Conservation (phyloP, 2,329 filamentous ascomycete genomes). For the Paecilomyces dactylethromorphus region DNA sequence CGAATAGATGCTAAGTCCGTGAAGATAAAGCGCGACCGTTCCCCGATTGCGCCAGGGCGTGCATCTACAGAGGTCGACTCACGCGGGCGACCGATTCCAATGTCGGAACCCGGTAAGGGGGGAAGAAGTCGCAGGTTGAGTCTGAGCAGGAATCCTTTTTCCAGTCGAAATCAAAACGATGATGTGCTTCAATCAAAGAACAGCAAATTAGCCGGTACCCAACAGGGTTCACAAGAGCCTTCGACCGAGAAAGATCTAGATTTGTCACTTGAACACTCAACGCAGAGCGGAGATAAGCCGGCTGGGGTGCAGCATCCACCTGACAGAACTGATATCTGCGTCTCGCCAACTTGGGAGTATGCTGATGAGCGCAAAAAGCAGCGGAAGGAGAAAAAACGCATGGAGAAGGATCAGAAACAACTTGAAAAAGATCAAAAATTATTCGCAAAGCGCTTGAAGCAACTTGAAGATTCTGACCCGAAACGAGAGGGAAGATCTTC, state of each 20-base stretch:
- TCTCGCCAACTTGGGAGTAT: constrained; percentile 15
- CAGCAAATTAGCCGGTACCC: not conserved
- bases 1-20: not conserved
- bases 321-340: constrained; percentile 8
- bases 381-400: constrained; percentile 21
- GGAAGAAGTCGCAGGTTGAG: not conserved
- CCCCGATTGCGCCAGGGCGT: not conserved
- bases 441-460: constrained; percentile 13
- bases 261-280: not conserved
- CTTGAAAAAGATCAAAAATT: constrained; percentile 14
- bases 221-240: not conserved
- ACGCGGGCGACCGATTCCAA: not conserved
- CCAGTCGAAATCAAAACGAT: not conserved
- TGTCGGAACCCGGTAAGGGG: not conserved
- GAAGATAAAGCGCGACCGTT: not conserved
- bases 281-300: constrained; percentile 4
- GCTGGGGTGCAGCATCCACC: constrained; percentile 1
- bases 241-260: not conserved
- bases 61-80: not conserved
- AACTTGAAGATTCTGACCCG: constrained; percentile 18
- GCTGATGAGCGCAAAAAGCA: constrained; percentile 16
- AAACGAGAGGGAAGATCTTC: constrained; percentile 6
- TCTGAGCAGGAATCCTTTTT: not conserved
- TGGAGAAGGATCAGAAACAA: constrained; percentile 27
- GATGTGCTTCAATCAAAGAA: not conserved